These are phyloP conservation scores for Kuraishia ogatae DNA, from an alignment of 805 yeast genomes.

Conservation along the genomic window DNA sequence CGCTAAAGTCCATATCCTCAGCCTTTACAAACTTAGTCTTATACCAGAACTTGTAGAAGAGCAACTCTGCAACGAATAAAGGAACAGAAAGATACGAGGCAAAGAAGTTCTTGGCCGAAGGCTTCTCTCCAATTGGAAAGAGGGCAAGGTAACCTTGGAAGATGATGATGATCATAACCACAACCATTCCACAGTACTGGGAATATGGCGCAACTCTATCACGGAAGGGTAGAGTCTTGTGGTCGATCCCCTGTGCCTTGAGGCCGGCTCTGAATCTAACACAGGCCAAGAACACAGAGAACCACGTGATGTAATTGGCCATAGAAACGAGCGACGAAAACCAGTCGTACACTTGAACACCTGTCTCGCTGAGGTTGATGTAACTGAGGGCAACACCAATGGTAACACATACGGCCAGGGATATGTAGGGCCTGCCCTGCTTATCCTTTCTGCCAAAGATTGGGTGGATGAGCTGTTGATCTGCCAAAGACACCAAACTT, in stretches of 20 bases:
- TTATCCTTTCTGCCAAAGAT: constrained; percentile 46
- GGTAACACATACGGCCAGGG: constrained; percentile 40
- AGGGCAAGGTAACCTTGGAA: constrained; percentile 64
- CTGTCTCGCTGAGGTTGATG: constrained; percentile 54
- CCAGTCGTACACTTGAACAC: constrained; percentile 55
- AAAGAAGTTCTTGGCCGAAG: constrained; percentile 48
- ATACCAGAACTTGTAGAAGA: constrained; percentile 48
- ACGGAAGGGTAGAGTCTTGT: constrained; percentile 27
- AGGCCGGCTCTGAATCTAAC: constrained; percentile 52
- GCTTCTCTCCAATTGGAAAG: constrained; percentile 36
- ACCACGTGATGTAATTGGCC: constrained; percentile 57
- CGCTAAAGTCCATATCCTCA: constrained; percentile 24
- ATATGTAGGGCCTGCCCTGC: constrained; percentile 50
- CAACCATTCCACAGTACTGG: constrained; percentile 21
- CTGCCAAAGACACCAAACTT: constrained; percentile 52
- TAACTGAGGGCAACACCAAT: constrained; percentile 50
- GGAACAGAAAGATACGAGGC: constrained; percentile 51
- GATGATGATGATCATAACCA: constrained; percentile 39
- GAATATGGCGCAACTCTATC: constrained; percentile 52
- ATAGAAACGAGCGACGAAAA: constrained; percentile 53
- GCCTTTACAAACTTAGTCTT: constrained; percentile 22
- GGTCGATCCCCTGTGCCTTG: constrained; percentile 38
- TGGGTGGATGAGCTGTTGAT: constrained; percentile 50
- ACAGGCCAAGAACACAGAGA: constrained; percentile 46
- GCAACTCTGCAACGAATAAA: constrained; percentile 42